Percentiles rank a stretch among this genome's conserved stretches.
phyloP scores from a whole-genome alignment of 2,329 filamentous ascomycete species.

The Sporothrix sp. region DNA sequence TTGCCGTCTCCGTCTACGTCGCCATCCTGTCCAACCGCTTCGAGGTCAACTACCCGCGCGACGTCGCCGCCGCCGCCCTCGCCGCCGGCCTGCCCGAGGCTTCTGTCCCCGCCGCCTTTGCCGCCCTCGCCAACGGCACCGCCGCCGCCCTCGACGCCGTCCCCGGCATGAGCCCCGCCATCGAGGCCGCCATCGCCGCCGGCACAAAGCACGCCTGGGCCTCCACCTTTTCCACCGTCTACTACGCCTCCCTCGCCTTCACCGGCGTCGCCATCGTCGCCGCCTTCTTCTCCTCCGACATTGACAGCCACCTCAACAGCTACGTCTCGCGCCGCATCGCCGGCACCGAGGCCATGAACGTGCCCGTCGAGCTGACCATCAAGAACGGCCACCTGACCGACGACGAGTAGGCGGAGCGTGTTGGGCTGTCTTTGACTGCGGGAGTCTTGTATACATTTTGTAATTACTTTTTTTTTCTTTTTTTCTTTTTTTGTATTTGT shows the following conservation, averaged over 20 bases:
- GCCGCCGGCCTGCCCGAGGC: conserved; percentile 8
- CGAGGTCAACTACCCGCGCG: background rate
- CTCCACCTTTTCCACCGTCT: conserved; percentile 9
- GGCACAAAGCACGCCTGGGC: conserved; percentile 12
- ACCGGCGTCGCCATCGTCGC: conserved; percentile 12
- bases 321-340: conserved; percentile 12
- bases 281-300: conserved; percentile 10
- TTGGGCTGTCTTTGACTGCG: background rate
- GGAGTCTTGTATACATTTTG: background rate
- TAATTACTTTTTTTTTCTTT: too few relatives aligned
- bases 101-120: conserved; percentile 1
- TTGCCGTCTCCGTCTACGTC: conserved; percentile 13
- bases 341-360: conserved; percentile 13
- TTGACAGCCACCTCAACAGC: conserved; percentile 12
- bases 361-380: conserved; percentile 11
- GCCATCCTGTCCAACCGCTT: conserved; percentile 11
- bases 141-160: conserved; percentile 7
- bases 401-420: conserved; percentile 18
- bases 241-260: conserved; percentile 13
- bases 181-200: conserved; percentile 3
- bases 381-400: conserved; percentile 10
- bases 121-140: conserved; percentile 8
- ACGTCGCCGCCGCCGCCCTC: conserved; percentile 7
- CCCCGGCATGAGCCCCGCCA: conserved; percentile 12
- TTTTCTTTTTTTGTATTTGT: too few relatives aligned